Evolutionary conservation across 2,329 filamentous ascomycete genomes (phyloP).

Genomic region (Coniochaeta ligniaria): DNA sequence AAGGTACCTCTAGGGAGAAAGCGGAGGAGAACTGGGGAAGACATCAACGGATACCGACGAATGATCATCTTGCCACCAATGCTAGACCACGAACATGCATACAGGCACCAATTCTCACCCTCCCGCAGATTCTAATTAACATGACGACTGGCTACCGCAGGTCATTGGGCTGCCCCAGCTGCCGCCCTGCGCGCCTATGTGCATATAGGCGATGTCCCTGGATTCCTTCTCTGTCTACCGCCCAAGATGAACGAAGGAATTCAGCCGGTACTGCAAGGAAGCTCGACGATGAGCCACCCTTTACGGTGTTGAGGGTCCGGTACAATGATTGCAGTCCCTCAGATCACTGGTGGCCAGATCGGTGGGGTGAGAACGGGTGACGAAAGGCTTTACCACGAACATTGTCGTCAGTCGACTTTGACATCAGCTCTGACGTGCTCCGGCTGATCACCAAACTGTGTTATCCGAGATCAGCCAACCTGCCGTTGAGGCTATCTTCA

Average conservation of each 20-base stretch:
- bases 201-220: neutral
- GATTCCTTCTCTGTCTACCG: neutral
- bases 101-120: slow-evolving; percentile 8
- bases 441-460: neutral
- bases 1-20: neutral
- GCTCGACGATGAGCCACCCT: neutral
- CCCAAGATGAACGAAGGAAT: neutral
- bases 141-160: slow-evolving; percentile 6
- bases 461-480: neutral
- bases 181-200: slow-evolving; percentile 13
- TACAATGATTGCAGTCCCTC: neutral
- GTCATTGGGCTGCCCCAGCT: slow-evolving; percentile 14
- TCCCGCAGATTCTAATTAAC: slow-evolving; percentile 6
- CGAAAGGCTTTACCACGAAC: neutral
- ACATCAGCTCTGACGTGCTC: neutral
- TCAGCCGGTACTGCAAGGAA: neutral
- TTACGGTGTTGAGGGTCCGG: too few species aligned
- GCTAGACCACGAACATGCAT: neutral
- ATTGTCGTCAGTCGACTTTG: neutral
- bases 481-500: neutral
- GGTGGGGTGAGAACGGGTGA: neutral
- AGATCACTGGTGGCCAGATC: neutral
- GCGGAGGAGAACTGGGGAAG: neutral
- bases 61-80: neutral
- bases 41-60: neutral